Evolutionary conservation across 176 grass and related monocot genomes (phyloP), one percentile per base, ranked within the genome.

Genomic region (Saccharum officinarum): DNA sequence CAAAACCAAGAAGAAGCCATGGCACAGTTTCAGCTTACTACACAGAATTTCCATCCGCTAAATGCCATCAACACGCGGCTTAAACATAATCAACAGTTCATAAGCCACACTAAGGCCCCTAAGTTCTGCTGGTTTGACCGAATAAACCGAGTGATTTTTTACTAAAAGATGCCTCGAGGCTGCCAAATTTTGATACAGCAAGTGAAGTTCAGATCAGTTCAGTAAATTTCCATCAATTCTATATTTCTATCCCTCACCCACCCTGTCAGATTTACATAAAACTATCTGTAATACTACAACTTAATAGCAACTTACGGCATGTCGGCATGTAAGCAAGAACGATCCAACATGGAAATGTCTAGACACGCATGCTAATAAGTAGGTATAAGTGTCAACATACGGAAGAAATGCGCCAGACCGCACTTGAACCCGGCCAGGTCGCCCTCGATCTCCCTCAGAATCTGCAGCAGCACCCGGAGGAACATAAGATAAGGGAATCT

Each of bases 391-490:
- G 40, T 81, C 71, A n/a, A 88, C 93, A 64, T 95, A 95, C 97
- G 81, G 88, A 98, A 98, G 62, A 95, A 82, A 91, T 98, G 97
- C 40, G 93, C 93, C 10, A 98, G 82, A 10, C 97, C 97, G 81
- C 93, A 95, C 87, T 91, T 95, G 86, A 98, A 98, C 52, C 88
- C 93, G 22, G 91, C 78, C 46, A 98, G 79, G 44, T 98, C 97
- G 67, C 80, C 86, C 44, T 95, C 93, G 14, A 98, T 98, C 78
- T 95, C 97, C 88, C 59, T 84, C 65, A 89, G 7, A 80, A 98
- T 87, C 97, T 95, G 91, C 84, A 87, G 18, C 44, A 81, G 9
- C 2, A 86, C 20, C 3, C 74, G 6, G 12, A 64, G 6, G 39
- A 65, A 52, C 7, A 86, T 20, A 69, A 3, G 3, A 88, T 20